Evolutionary conservation across 2,329 filamentous ascomycete genomes (phyloP).

Genomic region (Polytolypa hystricis): DNA sequence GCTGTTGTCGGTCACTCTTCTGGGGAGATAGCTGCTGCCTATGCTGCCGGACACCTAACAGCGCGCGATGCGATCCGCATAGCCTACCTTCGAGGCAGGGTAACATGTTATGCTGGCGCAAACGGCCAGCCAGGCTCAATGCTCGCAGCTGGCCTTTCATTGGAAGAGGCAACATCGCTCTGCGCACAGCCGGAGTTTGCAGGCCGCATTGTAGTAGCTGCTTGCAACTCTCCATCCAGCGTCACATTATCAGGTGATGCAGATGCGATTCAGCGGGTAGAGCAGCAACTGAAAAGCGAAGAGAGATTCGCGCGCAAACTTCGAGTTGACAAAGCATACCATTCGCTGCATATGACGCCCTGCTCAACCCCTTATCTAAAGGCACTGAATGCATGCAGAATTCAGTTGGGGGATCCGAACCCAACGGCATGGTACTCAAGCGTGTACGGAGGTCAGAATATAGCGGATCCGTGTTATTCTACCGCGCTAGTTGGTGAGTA

Average conservation of each 20-base stretch:
- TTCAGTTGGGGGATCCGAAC: too few relatives aligned
- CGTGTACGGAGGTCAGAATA: too few relatives aligned
- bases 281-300: conserved; percentile 11
- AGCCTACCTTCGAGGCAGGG: conserved; percentile 5
- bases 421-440: too few relatives aligned
- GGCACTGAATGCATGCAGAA: too few relatives aligned
- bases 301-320: conserved; percentile 19
- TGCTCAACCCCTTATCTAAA: too few relatives aligned
- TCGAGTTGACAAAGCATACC: conserved; percentile 22
- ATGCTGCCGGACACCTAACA: conserved; percentile 1
- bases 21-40: conserved; percentile 6
- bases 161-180: too few relatives aligned
- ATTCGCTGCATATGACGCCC: conserved; percentile 28
- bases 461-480: too few relatives aligned
- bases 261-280: conserved; percentile 12
- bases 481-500: conserved; percentile 3
- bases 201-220: conserved; percentile 20
- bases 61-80: conserved; percentile 5
- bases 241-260: conserved; percentile 24
- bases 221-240: conserved; percentile 22
- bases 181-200: too few relatives aligned
- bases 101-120: too few relatives aligned
- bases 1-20: conserved; percentile 9
- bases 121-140: too few relatives aligned
- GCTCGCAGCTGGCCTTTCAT: too few relatives aligned